Base-by-base conservation (phyloP, 129 eudicot genomes). In the Centrapalus pauciflorus region DNA sequence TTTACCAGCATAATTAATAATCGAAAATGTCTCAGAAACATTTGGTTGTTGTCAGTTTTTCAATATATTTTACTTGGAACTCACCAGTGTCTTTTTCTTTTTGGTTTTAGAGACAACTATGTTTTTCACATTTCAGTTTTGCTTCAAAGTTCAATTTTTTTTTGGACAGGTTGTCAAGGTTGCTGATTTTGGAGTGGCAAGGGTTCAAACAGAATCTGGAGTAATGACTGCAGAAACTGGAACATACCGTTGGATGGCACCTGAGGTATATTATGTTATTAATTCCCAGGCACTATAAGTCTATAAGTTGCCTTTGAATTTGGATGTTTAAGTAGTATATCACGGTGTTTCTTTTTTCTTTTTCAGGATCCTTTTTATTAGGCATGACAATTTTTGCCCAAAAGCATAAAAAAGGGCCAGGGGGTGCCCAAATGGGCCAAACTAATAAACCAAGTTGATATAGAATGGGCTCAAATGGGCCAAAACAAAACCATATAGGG, bases 171-270 rank as follows among this genome's bases (percentile, higher is more conserved):
- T 85, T 64, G 96, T 89, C 7, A 89, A 89, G 79, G 90, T 89
- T 66, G 95, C 90, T 52, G 96, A 89, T 76, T 89, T 89, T 76
- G 96, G 96, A 58, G 94, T 89, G 49, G 87, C 96, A 10, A 86
- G 90, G 76, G 95, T 86, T 56, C 83, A 81, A 64, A 60, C 86
- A 16, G 69, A 81, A 61, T 77, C 94, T 20, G 96, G 94, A 61
- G 90, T 89, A 49, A 89, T 89, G 95, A 89, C 96, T 34, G 90
- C 95, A 61, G 96, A 89, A 78, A 86, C 96, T 32, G 95, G 94
- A 61, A 89, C 96, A 1, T 89, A 89, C 45, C 74, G 96, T 24
- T 89, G 96, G 96, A 89, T 89, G 96, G 96, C 96, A 61, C 96
- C 96, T 2, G 96, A 89, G 96, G 96, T 86, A 81, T 59, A 19